phyloP scores from a whole-genome alignment of 1,284 basidiomycete genomes.

The Pseudozyma flocculosa region DNA sequence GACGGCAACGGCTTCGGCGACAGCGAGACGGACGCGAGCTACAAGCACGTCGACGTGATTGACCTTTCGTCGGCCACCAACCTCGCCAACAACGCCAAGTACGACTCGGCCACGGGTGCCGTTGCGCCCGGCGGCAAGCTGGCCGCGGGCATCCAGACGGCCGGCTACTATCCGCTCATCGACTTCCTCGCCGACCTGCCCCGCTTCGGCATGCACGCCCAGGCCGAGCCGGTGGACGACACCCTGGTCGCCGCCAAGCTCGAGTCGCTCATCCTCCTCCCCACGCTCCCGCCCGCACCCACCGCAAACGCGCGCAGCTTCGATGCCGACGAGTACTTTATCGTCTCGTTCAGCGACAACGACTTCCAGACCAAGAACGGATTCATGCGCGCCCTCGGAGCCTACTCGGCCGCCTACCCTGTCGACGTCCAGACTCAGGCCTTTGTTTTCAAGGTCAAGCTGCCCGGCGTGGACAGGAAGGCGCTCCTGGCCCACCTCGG shows the following conservation, averaged over 20 bases:
- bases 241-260: slow-evolving; percentile 70
- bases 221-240: slow-evolving; percentile 51
- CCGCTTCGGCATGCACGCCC: slow-evolving; percentile 66
- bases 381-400: no score
- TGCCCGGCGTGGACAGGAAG: no score
- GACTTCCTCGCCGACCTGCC: slow-evolving; percentile 62
- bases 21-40: slow-evolving; percentile 62
- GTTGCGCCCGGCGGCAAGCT: slow-evolving; percentile 65
- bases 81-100: slow-evolving; percentile 65
- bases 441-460: no score
- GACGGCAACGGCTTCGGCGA: slow-evolving; percentile 69
- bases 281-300: slow-evolving; percentile 62
- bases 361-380: no score
- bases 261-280: slow-evolving; percentile 68
- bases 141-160: slow-evolving; percentile 62
- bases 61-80: slow-evolving; percentile 67
- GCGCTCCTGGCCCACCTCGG: no score
- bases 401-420: no score
- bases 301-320: no score
- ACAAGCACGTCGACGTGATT: slow-evolving; percentile 62
- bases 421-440: no score
- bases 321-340: no score
- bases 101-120: slow-evolving; percentile 65
- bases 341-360: no score
- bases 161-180: slow-evolving; percentile 66